Evolutionary conservation across 2,329 filamentous ascomycete genomes (phyloP).

Genomic region (Fusarium beomiforme): DNA sequence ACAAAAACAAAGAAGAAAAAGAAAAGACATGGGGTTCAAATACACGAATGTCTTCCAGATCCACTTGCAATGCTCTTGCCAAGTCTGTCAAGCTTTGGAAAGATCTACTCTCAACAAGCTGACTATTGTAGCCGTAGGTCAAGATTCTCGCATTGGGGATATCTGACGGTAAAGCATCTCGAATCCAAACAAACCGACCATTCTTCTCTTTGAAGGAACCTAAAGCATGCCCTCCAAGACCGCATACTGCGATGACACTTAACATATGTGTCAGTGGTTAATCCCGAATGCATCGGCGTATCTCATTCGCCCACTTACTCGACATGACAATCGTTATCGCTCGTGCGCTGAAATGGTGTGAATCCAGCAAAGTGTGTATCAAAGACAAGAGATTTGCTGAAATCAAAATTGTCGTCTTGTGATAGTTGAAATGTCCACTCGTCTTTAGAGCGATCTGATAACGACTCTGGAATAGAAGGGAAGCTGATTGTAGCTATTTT

Average conservation of each 20-base stretch:
- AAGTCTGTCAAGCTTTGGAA: neutral
- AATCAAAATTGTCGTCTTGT: neutral
- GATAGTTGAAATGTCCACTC: neutral
- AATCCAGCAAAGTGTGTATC: neutral
- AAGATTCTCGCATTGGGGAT: neutral
- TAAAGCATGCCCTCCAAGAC: neutral
- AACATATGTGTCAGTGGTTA: fast-evolving
- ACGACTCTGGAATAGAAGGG: neutral
- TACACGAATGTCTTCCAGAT: neutral
- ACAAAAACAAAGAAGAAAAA: too few species aligned
- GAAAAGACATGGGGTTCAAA: neutral
- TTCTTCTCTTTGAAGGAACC: neutral
- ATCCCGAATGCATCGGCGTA: fast-evolving
- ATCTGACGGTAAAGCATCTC: neutral
- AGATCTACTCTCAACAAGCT: fast-evolving
- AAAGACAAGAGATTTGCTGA: neutral
- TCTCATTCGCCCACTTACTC: neutral
- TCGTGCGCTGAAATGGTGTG: neutral
- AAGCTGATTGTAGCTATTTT: neutral
- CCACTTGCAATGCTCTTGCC: neutral
- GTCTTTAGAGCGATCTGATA: neutral
- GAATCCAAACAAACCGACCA: neutral
- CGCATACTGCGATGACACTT: neutral
- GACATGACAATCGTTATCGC: neutral
- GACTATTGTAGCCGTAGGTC: neutral